phyloP scores from a whole-genome alignment of 768 basidiomycete species.

The Auriscalpium orientale region DNA sequence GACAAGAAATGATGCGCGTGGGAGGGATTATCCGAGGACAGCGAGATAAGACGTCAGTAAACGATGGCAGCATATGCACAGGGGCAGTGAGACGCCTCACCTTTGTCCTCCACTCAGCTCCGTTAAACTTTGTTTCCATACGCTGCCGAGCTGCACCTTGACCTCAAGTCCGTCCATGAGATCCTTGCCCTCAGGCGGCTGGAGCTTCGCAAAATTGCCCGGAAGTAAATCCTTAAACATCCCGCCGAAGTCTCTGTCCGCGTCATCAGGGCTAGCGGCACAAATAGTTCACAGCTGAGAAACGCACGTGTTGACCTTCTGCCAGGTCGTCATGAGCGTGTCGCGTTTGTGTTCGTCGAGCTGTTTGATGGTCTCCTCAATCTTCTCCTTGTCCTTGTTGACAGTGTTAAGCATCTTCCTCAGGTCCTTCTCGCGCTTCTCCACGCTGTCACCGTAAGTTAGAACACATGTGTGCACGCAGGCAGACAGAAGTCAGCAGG shows the following conservation, averaged over 20 bases:
- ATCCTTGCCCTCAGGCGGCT: constrained; percentile 89
- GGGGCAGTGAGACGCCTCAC: constrained; percentile 34
- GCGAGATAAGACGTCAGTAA: background rate
- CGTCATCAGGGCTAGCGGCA: background rate
- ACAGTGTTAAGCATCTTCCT: constrained; percentile 87
- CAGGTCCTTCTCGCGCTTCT: constrained; percentile 84
- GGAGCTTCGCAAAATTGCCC: constrained; percentile 92
- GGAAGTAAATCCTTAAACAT: constrained; percentile 95
- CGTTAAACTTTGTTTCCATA: constrained; percentile 97
- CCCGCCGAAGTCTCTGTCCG: constrained; percentile 80
- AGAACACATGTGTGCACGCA: background rate
- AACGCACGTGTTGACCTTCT: constrained; percentile 84
- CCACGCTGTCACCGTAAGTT: constrained; percentile 49
- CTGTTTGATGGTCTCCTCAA: constrained; percentile 88
- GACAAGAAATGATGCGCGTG: background rate
- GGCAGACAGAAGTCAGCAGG: too few species aligned
- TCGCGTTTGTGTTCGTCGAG: constrained; percentile 93
- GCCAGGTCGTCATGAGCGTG: constrained; percentile 91
- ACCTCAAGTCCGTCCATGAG: constrained; percentile 94
- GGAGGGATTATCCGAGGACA: background rate
- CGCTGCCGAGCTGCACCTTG: constrained; percentile 88
- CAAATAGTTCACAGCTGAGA: background rate
- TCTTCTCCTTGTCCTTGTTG: constrained; percentile 88
- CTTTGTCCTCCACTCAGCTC: constrained; percentile 96
- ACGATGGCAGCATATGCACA: background rate